Evolutionary conservation across 1,139 yeast species (phyloP).

Genomic region (Zygosaccharomyces sapae): DNA sequence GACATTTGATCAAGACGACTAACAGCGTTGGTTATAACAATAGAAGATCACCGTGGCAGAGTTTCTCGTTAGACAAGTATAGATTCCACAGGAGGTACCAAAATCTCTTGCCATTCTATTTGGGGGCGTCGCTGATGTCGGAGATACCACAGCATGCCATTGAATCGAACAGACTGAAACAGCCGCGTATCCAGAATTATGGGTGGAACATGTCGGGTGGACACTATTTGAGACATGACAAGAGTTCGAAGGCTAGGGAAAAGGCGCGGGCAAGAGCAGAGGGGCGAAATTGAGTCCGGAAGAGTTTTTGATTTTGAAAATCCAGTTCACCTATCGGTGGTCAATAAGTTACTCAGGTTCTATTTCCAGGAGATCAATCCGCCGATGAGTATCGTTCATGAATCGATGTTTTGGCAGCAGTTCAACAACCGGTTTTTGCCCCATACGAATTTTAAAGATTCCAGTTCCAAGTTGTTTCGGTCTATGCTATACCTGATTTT

Average conservation of each 20-base stretch:
- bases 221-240: conserved; percentile 44
- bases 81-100: conserved; percentile 51
- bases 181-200: conserved; percentile 57
- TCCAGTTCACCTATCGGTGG: conserved; percentile 17
- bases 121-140: conserved; percentile 43
- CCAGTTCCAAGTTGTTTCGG: conserved; percentile 41
- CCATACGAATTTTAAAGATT: conserved; percentile 34
- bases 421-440: conserved; percentile 27
- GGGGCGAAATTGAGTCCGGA: conserved; percentile 6
- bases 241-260: conserved; percentile 9
- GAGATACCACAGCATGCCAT: conserved; percentile 40
- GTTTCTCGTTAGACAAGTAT: conserved; percentile 42
- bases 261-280: not conserved
- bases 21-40: conserved; percentile 4
- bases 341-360: conserved; percentile 33
- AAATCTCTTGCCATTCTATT: conserved; percentile 44
- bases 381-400: conserved; percentile 51
- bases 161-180: conserved; percentile 38
- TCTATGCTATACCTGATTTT: conserved; percentile 51
- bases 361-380: conserved; percentile 54
- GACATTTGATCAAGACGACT: conserved; percentile 9
- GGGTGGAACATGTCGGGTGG: conserved; percentile 68
- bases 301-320: conserved; percentile 21
- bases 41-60: conserved; percentile 18
- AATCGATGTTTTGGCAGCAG: conserved; percentile 53